phyloP scores from a whole-genome alignment of 306 rosid species.

The Casuarina equisetifolia region DNA sequence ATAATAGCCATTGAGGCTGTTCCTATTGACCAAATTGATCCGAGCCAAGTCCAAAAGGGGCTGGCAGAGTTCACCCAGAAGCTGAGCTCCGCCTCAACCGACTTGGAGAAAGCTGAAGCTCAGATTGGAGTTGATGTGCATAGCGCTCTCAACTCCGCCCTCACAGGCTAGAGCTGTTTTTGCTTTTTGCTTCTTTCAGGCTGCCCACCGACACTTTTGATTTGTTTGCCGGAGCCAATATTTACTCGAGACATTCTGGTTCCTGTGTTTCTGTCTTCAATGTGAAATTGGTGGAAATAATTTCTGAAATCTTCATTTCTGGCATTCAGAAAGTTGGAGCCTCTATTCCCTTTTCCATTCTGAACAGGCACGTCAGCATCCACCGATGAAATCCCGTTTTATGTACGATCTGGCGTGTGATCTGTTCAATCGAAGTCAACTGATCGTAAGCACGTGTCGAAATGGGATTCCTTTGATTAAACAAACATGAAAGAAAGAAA shows the following conservation, averaged over 20 bases:
- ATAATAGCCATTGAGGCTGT: conserved; percentile 89
- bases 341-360: neutral
- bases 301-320: conserved; percentile 6
- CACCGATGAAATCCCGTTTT: too few species aligned
- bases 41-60: conserved; percentile 82
- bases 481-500: neutral
- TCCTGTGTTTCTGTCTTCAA: conserved; percentile 39
- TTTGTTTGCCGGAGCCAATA: conserved; percentile 48
- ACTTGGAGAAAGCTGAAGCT: conserved; percentile 98
- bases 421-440: neutral
- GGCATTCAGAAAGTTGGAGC: conserved; percentile 14
- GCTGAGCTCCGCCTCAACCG: conserved; percentile 85
- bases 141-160: conserved; percentile 80
- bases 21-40: conserved; percentile 72
- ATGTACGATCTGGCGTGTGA: neutral
- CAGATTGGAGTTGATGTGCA: conserved; percentile 95
- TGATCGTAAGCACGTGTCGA: neutral
- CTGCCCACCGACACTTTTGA: conserved; percentile 23
- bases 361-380: too few species aligned
- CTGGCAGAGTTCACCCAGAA: conserved; percentile 93
- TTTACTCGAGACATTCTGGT: conserved; percentile 28
- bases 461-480: neutral
- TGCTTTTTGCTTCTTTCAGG: conserved; percentile 21
- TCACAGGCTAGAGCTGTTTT: conserved; percentile 58
- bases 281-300: conserved; percentile 44